Evolutionary conservation across 2,329 filamentous ascomycete species (phyloP), one percentile per base, ranked within the genome.

Genomic region (Coniosporium tulheliwenetii): DNA sequence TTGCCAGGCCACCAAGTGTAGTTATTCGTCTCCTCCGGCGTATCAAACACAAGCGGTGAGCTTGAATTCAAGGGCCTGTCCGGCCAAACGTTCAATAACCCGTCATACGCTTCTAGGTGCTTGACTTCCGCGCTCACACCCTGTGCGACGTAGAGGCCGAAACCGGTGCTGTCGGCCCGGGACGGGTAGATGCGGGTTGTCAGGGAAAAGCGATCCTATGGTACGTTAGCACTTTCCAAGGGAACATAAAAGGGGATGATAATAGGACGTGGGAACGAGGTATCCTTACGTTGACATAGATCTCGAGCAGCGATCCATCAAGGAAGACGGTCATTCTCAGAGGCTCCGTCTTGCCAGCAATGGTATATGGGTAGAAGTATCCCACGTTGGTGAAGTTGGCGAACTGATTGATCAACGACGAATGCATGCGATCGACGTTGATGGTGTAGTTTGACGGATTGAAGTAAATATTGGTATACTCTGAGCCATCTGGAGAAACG

Each of bases 161-260:
- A 60, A 5, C 60, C 61, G 1, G 57, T 62, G 41, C 61, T 64
- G 47, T 65, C 66, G 15, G 50, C 53, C 43, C 60, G 59, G 30
- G 52, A 53, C 9, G 65, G 66, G 45, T 69, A 70, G 36, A 69
- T 63, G 32, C 66, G 56, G 4, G 65, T 66, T 29, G 54, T 60
- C 32, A 60, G 44, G 47, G 55, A 54, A 47, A 61, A 58, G 37
- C 57, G 57, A 40, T 60, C 63, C 19, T 26, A 26, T 26, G 19
- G 19, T 26, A 26, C 19, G 19, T 26, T 26, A 26, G 19, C 19
- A 14, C 31, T 36, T 26, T n/a, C 16, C 32, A 10, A 39, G 32
- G 16, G 15, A 39, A 12, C 13, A 10, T 15, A 12, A 10, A 15
- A 26, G 30, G n/a, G 16, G 13, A 12, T 5, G 8, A 37, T 13